phyloP scores from a whole-genome alignment of 768 basidiomycete genomes.

The Mycena venus region DNA sequence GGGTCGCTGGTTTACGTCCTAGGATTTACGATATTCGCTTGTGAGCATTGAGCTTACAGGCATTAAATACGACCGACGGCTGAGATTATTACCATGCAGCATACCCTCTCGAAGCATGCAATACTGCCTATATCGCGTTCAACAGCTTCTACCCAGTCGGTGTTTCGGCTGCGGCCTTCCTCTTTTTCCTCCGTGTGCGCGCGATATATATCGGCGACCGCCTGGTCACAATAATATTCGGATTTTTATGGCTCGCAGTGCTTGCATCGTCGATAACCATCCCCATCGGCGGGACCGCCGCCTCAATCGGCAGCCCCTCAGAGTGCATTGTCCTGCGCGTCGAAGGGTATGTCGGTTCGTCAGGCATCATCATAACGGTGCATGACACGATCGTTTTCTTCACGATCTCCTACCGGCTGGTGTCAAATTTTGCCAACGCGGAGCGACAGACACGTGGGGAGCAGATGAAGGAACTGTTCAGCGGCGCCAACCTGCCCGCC shows the following conservation, averaged over 20 bases:
- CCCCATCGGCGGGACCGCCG: constrained; percentile 38
- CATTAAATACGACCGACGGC: neutral
- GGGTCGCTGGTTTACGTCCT: constrained; percentile 25
- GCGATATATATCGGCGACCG: constrained; percentile 41
- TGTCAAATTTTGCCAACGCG: constrained; percentile 18
- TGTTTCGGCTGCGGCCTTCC: constrained; percentile 36
- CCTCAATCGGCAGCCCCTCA: constrained; percentile 36
- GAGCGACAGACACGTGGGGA: neutral
- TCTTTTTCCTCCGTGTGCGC: constrained; percentile 45
- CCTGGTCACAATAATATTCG: constrained; percentile 40
- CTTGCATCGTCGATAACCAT: constrained; percentile 41
- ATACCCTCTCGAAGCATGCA: neutral
- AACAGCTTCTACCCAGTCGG: constrained; percentile 38
- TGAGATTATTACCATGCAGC: neutral
- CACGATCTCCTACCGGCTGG: constrained; percentile 45
- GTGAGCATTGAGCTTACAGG: constrained; percentile 19
- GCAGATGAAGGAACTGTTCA: constrained; percentile 27
- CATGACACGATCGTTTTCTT: constrained; percentile 48
- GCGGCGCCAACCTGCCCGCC: constrained; percentile 41
- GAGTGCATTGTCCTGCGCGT: constrained; percentile 39
- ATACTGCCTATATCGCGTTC: neutral
- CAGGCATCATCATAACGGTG: constrained; percentile 37
- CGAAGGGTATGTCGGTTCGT: constrained; percentile 30
- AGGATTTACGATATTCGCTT: constrained; percentile 32
- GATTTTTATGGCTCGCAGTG: constrained; percentile 47